Base-by-base conservation (phyloP, 1,284 basidiomycete species). In the Naganishia albida region DNA sequence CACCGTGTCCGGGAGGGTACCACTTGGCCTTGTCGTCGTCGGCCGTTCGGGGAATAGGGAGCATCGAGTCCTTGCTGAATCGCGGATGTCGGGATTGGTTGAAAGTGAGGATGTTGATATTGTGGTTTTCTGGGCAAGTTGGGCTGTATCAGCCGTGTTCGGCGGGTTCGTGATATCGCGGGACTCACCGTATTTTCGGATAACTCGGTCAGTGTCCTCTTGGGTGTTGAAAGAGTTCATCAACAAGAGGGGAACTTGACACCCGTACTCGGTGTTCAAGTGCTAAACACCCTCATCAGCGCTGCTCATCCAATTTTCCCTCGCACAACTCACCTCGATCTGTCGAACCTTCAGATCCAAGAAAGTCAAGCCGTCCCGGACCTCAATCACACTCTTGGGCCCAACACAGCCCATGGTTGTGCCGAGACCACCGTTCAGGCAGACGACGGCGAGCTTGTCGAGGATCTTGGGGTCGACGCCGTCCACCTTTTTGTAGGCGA, bases 171-270 rank as follows among this genome's bases (percentile, higher is more conserved):
- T 16, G 12, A 12, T 18, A 18, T 13, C 46, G 16, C 16, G 6
- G 26, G 23, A 59, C 66, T 63, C 44, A 64, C 66, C 92, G 81
- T 99, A 99, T 82, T 99, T 99, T 81, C 98, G 96, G 82, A 99
- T 99, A 83, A 98, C 96, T 68, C 94, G 89, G 66, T 92, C 85
- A 54, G 93, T 96, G 79, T 96, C 93, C 62, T 95, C 93, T 79
- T 95, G 94, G 48, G 96, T 98, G 85, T 99, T 98, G 88, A 99
- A 98, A 70, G 93, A 97, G 77, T 96, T 98, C 95, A 99, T 99
- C 77, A 99, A 87, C 81, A 98, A 95, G 78, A 99, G 91, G 16
- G 95, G 94, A 52, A 98, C 94, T 81, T 85, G 96, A 72, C 52
- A 56, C 13, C 53, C 52, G 48, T 50, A 49, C 43, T 26, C 54